Percentiles rank a stretch among this genome's conserved stretches.
phyloP scores from a whole-genome alignment of 2,329 filamentous ascomycete species.

The Epichloe hybrida region DNA sequence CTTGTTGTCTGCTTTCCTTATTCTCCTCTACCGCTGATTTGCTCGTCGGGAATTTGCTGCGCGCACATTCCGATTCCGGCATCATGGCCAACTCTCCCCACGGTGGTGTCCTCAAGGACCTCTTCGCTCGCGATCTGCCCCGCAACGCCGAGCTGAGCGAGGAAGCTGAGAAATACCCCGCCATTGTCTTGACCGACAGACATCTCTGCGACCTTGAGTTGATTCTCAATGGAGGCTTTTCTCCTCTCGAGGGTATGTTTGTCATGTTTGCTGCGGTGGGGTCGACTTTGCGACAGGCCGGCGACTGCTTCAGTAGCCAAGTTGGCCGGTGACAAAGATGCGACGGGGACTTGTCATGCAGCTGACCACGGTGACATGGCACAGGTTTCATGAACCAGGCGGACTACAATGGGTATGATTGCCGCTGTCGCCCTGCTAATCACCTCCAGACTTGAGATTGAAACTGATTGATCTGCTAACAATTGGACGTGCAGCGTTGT shows the following conservation, averaged over 20 bases:
- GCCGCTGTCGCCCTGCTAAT: not conserved
- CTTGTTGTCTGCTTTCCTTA: not conserved
- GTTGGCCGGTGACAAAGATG: not conserved
- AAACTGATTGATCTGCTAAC: not conserved
- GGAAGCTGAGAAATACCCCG: constrained; percentile 73
- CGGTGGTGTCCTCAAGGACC: constrained; percentile 94
- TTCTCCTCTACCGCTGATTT: not conserved
- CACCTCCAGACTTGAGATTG: not conserved
- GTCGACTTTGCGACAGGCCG: not conserved
- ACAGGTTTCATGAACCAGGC: constrained; percentile 92
- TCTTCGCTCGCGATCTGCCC: constrained; percentile 82
- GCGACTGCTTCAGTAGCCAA: no score
- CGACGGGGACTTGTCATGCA: not conserved
- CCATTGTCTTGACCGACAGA: constrained; percentile 75
- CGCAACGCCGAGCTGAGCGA: constrained; percentile 64
- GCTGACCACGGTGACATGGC: constrained; percentile 5
- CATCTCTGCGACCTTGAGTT: constrained; percentile 97
- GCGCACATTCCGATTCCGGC: not conserved
- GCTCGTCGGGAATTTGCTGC: not conserved
- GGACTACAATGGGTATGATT: constrained; percentile 79
- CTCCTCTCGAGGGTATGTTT: constrained; percentile 77
- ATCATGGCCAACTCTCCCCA: constrained; percentile 61
- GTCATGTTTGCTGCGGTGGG: constrained; percentile 17
- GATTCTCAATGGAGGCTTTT: constrained; percentile 95
- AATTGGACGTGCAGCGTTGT: constrained; percentile 53